Percentiles rank a stretch among this genome's conserved stretches.
These are phyloP conservation scores for Saccharomycopsis hybrid DNA, from an alignment of 1,139 yeast species.

Conservation along the genomic window DNA sequence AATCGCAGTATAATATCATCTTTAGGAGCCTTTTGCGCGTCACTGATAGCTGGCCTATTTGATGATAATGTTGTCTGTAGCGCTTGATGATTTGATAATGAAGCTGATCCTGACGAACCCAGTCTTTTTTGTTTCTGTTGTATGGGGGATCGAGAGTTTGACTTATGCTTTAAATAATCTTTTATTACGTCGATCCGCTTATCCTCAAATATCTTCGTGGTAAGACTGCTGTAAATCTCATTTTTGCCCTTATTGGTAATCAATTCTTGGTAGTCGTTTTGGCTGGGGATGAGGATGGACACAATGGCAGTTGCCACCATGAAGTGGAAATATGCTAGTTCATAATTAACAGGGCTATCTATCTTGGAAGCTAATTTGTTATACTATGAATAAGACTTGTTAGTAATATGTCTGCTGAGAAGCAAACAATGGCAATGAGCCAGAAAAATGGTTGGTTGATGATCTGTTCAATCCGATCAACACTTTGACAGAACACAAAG, in stretches of 20 bases:
- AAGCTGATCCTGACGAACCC: not conserved
- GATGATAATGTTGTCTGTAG: not conserved
- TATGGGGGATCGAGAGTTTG: not conserved
- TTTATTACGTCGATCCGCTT: conserved; percentile 13
- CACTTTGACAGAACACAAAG: no score
- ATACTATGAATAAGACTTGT: no score
- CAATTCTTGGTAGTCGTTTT: conserved; percentile 16
- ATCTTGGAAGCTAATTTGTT: no score
- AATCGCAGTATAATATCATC: conserved; percentile 2
- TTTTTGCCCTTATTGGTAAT: conserved; percentile 12
- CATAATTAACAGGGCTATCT: conserved; percentile 2
- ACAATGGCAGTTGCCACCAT: conserved; percentile 19
- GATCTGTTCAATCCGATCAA: no score
- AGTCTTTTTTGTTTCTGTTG: not conserved
- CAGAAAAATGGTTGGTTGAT: no score
- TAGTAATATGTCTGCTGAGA: no score
- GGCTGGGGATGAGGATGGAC: conserved; percentile 18
- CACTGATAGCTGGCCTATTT: not conserved
- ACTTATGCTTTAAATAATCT: conserved; percentile 2
- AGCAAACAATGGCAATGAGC: no score
- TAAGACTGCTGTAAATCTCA: conserved; percentile 16
- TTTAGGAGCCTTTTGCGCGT: not conserved
- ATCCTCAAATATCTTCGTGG: conserved; percentile 15
- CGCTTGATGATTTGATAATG: no score
- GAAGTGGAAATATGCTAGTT: conserved; percentile 18